Evolutionary conservation across 768 basidiomycete species (phyloP).

Genomic region (Leccinum barrowsii): DNA sequence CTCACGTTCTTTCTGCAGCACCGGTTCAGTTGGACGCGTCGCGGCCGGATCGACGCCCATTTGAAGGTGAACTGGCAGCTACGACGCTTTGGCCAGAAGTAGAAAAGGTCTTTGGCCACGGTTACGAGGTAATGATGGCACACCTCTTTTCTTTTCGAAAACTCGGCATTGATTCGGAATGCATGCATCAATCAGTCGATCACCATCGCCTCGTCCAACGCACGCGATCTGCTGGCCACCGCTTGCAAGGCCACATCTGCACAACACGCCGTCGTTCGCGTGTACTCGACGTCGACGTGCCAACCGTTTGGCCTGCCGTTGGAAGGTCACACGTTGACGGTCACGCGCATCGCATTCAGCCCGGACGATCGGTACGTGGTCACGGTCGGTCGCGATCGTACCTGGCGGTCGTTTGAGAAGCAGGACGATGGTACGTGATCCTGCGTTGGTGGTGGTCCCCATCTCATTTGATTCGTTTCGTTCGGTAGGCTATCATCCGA

Average conservation of each 20-base stretch:
- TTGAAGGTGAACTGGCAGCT: constrained; percentile 86
- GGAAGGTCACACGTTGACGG: constrained; percentile 81
- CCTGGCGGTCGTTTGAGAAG: constrained; percentile 79
- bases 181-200: constrained; percentile 55
- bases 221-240: constrained; percentile 71
- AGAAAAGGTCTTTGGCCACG: constrained; percentile 97
- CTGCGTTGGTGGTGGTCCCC: background rate
- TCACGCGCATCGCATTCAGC: constrained; percentile 89
- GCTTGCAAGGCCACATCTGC: constrained; percentile 85
- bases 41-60: constrained; percentile 47
- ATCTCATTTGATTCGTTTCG: background rate
- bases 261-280: constrained; percentile 85
- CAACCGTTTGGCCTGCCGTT: constrained; percentile 69
- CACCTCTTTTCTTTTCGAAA: background rate
- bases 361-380: constrained; percentile 75
- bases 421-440: constrained; percentile 38
- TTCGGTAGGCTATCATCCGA: constrained; percentile 52
- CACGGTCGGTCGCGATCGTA: constrained; percentile 87
- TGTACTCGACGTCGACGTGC: constrained; percentile 73
- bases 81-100: constrained; percentile 94
- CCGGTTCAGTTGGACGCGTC: constrained; percentile 16
- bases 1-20: constrained; percentile 8
- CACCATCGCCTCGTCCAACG: constrained; percentile 70
- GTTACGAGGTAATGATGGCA: constrained; percentile 72
- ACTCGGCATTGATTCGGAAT: background rate